These are phyloP conservation scores for Prunus persica DNA, from an alignment of 306 rosid species.

Conservation along the genomic window DNA sequence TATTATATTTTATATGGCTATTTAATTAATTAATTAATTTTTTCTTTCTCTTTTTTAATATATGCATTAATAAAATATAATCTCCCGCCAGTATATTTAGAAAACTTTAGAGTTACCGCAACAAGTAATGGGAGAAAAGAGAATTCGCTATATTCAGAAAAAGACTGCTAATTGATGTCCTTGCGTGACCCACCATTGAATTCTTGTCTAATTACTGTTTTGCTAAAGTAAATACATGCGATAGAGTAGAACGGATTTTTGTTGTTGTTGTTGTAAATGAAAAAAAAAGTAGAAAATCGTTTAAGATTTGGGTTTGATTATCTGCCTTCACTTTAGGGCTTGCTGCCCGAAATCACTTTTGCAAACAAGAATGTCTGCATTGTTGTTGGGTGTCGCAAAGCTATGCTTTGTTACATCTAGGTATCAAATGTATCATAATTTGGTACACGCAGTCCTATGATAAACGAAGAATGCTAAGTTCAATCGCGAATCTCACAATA, in stretches of 20 bases:
- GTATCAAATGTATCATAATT: background rate
- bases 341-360: constrained; percentile 13
- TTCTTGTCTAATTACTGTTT: constrained; percentile 58
- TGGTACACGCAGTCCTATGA: no score
- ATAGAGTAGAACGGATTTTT: background rate
- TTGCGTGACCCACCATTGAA: constrained; percentile 66
- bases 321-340: constrained; percentile 10
- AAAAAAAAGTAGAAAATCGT: constrained; percentile 4
- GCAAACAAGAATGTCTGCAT: background rate
- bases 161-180: constrained; percentile 39
- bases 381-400: background rate
- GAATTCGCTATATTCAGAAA: constrained; percentile 25
- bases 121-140: constrained; percentile 37
- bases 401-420: background rate
- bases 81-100: background rate
- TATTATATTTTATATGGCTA: no score
- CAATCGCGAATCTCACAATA: no score
- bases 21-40: no score
- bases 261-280: background rate
- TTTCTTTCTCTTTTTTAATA: no score
- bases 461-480: no score
- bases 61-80: background rate
- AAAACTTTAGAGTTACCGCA: constrained; percentile 1
- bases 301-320: constrained; percentile 23
- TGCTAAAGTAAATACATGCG: constrained; percentile 13